Percentiles rank a stretch among this genome's conserved stretches.
Conservation (phyloP, 139 green algal genomes). For the Micromonas pusilla region DNA sequence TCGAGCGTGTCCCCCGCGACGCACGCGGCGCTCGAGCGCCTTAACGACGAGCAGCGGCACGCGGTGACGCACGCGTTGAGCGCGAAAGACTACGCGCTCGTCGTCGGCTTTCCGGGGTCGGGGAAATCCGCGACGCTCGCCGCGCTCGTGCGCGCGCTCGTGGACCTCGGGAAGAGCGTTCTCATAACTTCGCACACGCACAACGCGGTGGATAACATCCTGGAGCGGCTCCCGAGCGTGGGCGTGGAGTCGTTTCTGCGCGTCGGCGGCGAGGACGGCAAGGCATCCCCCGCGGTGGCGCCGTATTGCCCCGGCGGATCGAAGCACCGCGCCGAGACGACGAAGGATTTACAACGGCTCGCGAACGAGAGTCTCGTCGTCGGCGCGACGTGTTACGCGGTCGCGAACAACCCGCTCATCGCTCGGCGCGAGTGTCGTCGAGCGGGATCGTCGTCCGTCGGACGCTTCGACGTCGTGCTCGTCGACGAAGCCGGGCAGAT, state of each 20-base stretch:
- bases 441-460: neutral
- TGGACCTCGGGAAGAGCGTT: constrained; percentile 41
- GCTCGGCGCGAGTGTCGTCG: constrained; percentile 6
- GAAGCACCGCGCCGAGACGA: neutral
- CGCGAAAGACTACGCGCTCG: constrained; percentile 3
- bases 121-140: constrained; percentile 19
- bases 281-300: neutral
- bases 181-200: constrained; percentile 95
- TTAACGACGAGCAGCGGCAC: constrained; percentile 2
- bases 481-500: constrained; percentile 92
- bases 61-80: neutral
- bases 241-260: constrained; percentile 58
- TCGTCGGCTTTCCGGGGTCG: constrained; percentile 13
- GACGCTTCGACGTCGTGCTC: constrained; percentile 80
- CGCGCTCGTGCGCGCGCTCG: neutral
- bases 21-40: neutral
- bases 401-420: constrained; percentile 58
- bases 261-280: constrained; percentile 48
- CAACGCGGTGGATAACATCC: constrained; percentile 93
- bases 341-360: neutral
- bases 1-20: neutral
- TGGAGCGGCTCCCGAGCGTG: constrained; percentile 52
- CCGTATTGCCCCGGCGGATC: neutral
- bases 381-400: constrained; percentile 64
- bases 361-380: constrained; percentile 32